A percentile compares a stretch with the other conserved stretches of the same genome.
phyloP scores from a whole-genome alignment of 306 rosid genomes.

The Canavalia ensiformis region DNA sequence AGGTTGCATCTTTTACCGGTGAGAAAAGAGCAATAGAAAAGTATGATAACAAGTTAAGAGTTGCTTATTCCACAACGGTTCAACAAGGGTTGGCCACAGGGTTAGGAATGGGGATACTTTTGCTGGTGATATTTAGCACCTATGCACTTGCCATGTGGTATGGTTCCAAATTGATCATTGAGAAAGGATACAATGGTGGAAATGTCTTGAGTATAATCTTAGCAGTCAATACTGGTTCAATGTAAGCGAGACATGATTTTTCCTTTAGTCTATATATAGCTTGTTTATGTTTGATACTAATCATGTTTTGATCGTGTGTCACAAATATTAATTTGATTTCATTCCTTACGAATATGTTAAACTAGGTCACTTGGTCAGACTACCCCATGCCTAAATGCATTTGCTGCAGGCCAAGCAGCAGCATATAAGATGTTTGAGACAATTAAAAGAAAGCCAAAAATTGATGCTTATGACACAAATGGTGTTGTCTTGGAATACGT shows the following conservation, averaged over 20 bases:
- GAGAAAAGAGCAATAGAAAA: conserved; percentile 76
- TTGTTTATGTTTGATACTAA: conserved; percentile 1
- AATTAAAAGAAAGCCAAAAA: conserved; percentile 69
- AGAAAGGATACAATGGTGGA: conserved; percentile 77
- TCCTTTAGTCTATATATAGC: not conserved
- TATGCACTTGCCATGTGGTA: conserved; percentile 89
- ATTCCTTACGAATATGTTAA: not conserved
- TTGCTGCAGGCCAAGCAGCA: conserved; percentile 87
- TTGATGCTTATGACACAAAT: conserved; percentile 69
- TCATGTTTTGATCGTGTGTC: not conserved
- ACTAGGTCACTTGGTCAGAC: conserved; percentile 80
- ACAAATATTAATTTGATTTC: not conserved
- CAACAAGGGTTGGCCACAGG: conserved; percentile 80
- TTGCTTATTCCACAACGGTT: conserved; percentile 63
- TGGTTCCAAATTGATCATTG: conserved; percentile 75
- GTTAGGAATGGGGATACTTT: conserved; percentile 63
- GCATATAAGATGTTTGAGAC: conserved; percentile 90
- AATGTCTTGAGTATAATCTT: conserved; percentile 67
- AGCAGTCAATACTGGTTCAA: conserved; percentile 78
- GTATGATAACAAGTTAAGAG: conserved; percentile 64
- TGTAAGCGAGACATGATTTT: conserved; percentile 58
- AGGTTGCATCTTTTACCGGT: conserved; percentile 95
- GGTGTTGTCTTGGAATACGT: conserved; percentile 70
- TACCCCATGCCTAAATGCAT: conserved; percentile 79
- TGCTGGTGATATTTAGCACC: conserved; percentile 60